phyloP scores from a whole-genome alignment of 768 basidiomycete species.

The Russula dissimulans region DNA sequence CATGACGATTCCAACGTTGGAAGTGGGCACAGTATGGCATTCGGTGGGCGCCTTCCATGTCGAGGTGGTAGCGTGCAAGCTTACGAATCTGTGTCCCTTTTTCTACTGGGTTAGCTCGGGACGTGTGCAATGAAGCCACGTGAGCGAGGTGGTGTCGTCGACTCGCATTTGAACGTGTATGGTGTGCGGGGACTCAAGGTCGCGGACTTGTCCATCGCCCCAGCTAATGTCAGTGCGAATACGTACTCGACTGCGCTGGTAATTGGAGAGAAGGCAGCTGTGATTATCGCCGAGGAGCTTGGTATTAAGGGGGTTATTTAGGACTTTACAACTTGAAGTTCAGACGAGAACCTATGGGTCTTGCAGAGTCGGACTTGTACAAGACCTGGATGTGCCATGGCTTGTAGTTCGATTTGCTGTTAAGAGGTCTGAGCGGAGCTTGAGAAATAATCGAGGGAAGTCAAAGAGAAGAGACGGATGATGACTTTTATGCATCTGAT shows the following conservation, averaged over 20 bases:
- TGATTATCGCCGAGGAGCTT: conserved; percentile 48
- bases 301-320: conserved; percentile 26
- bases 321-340: too few species aligned
- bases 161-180: conserved; percentile 53
- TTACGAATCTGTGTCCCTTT: background rate
- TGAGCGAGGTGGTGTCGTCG: conserved; percentile 50
- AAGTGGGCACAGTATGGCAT: conserved; percentile 8
- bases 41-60: background rate
- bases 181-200: conserved; percentile 50
- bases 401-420: too few species aligned
- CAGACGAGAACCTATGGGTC: too few species aligned
- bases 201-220: conserved; percentile 35
- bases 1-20: background rate
- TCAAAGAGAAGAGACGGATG: too few species aligned
- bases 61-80: too few species aligned
- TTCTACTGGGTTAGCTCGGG: conserved; percentile 35
- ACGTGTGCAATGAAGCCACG: conserved; percentile 63
- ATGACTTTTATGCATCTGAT: too few species aligned
- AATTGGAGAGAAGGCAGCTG: conserved; percentile 54
- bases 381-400: too few species aligned
- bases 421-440: too few species aligned
- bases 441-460: too few species aligned
- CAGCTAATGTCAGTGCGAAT: conserved; percentile 34
- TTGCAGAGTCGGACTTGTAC: too few species aligned
- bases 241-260: conserved; percentile 36